Percentiles rank a stretch among this genome's conserved stretches.
These are phyloP conservation scores for Chaetomium sp. DNA, from an alignment of 2,329 filamentous ascomycete species.

Conservation along the genomic window DNA sequence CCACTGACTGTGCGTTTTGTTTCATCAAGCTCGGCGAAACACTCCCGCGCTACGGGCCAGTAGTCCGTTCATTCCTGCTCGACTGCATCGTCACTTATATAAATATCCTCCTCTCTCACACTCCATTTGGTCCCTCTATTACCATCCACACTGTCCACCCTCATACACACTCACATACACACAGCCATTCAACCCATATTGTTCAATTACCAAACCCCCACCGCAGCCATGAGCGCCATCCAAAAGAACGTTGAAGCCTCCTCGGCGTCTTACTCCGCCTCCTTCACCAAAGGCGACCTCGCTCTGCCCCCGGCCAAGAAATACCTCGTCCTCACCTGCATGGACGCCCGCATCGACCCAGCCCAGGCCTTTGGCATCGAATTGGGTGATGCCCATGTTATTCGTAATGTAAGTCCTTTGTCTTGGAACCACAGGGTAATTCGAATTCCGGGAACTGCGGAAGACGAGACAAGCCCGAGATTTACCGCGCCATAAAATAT, in stretches of 20 bases:
- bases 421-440: no score
- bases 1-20: no score
- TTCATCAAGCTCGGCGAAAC: no score
- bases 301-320: conserved; percentile 63
- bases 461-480: no score
- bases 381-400: conserved; percentile 71
- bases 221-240: conserved; percentile 20
- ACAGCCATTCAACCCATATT: neutral
- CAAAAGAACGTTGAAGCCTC: conserved; percentile 26
- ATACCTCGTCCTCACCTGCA: conserved; percentile 68
- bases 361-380: conserved; percentile 61
- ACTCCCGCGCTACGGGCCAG: no score
- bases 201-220: neutral
- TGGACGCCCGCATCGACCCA: conserved; percentile 71
- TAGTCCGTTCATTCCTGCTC: no score
- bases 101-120: no score
- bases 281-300: conserved; percentile 60
- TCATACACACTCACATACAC: neutral
- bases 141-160: neutral
- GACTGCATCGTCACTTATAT: no score
- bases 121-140: no score
- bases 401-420: conserved; percentile 52
- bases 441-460: no score
- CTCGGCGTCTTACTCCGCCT: conserved; percentile 25
- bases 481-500: neutral